Evolutionary conservation across 1,284 basidiomycete genomes (phyloP).

Genomic region (Retiboletus flavoniger): DNA sequence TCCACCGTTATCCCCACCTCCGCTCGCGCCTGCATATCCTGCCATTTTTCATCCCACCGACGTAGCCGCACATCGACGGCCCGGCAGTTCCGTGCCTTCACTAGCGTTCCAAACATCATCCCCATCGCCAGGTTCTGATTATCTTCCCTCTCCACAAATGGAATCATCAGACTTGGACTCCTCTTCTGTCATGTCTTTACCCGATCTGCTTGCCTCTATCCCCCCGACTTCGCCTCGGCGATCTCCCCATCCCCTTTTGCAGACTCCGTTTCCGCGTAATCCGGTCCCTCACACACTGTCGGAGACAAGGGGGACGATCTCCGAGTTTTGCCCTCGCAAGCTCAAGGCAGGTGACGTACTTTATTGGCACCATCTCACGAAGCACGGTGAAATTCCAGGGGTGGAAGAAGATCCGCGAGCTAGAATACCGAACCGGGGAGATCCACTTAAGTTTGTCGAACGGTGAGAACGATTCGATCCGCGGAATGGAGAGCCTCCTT

Average conservation of each 20-base stretch:
- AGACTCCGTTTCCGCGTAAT: constrained; percentile 18
- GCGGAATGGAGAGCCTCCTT: constrained; percentile 9
- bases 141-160: constrained; percentile 40
- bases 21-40: constrained; percentile 25
- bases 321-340: constrained; percentile 33
- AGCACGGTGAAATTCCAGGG: constrained; percentile 71
- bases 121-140: constrained; percentile 33
- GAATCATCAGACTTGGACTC: constrained; percentile 22
- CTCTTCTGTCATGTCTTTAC: constrained; percentile 29
- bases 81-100: constrained; percentile 13
- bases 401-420: constrained; percentile 60
- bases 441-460: constrained; percentile 21
- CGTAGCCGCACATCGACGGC: constrained; percentile 16
- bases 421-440: constrained; percentile 27
- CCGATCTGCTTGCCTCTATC: constrained; percentile 22
- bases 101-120: constrained; percentile 22
- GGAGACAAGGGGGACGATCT: constrained; percentile 11
- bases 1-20: constrained; percentile 28
- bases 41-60: constrained; percentile 18
- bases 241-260: constrained; percentile 22
- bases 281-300: constrained; percentile 22
- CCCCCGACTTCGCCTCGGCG: constrained; percentile 16
- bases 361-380: constrained; percentile 77
- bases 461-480: constrained; percentile 28
- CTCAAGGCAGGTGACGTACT: constrained; percentile 66